Percentiles rank a stretch among this genome's conserved stretches.
Conservation (phyloP, 257 asterid species). For the Linderniella brevidens region DNA sequence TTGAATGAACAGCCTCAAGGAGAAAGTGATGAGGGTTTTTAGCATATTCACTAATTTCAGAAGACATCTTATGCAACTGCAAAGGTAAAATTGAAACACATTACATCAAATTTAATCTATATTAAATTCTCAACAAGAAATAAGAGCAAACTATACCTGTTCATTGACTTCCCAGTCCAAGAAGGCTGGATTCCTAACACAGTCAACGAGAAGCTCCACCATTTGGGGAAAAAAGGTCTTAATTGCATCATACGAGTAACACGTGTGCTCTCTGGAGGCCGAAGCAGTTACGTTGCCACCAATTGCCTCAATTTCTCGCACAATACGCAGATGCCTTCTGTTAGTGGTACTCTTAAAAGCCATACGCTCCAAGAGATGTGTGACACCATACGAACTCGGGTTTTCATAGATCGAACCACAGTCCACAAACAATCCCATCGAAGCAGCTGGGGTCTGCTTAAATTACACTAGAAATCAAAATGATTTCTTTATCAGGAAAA, state of each 20-base stretch:
- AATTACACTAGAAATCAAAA: conserved; percentile 2
- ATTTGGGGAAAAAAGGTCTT: conserved; percentile 67
- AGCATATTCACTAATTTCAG: conserved; percentile 50
- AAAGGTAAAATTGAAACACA: conserved; percentile 5
- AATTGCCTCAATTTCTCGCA: conserved; percentile 88
- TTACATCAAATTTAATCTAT: conserved; percentile 5
- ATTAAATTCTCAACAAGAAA: conserved; percentile 5
- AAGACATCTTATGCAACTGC: conserved; percentile 52
- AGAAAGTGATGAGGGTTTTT: conserved; percentile 79
- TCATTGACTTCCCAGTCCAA: conserved; percentile 93
- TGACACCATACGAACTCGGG: conserved; percentile 58
- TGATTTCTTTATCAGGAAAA: background rate
- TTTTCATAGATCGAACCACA: conserved; percentile 80
- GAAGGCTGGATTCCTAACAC: conserved; percentile 78
- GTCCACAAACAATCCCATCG: conserved; percentile 74
- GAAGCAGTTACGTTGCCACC: conserved; percentile 72
- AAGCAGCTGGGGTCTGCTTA: conserved; percentile 68
- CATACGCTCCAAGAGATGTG: conserved; percentile 90
- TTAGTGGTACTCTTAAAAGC: conserved; percentile 81
- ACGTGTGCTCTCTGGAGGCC: conserved; percentile 74
- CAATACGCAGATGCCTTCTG: conserved; percentile 68
- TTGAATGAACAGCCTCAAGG: conserved; percentile 73
- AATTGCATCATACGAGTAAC: conserved; percentile 66
- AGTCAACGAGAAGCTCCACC: conserved; percentile 82
- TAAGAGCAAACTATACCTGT: conserved; percentile 36